Evolutionary conservation across 768 basidiomycete genomes (phyloP), one percentile per base, ranked within the genome.

Genomic region (Suillus subluteus): DNA sequence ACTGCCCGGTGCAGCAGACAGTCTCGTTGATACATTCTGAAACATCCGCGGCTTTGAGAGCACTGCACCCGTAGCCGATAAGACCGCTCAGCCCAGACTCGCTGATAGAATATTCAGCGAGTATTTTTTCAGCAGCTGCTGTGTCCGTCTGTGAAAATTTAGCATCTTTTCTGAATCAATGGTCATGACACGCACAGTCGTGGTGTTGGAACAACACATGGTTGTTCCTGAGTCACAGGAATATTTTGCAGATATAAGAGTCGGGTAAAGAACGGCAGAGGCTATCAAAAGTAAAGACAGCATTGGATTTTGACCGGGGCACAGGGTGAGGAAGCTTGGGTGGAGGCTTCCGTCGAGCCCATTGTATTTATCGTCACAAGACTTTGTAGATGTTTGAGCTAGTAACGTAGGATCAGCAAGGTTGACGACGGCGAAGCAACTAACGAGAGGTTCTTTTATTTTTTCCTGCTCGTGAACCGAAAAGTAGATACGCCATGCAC

Each of bases 321-420:
- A 11, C 18, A 21, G 21, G 21, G 55, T 56, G 32, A 56, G 32
- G 18, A 35, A 55, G 11, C 6, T 3, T 35, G 18, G 6, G n/a
- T 37, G 35, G 56, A 58, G 35, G 50, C 56, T 37, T 35, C n/a
- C n/a, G 21, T 8, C 21, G 35, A 58, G 21, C 35, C 6, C 6
- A 12, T 8, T 37, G 12, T 58, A 26, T 58, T n/a, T 58, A 58
- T 58, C 12, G n/a, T 35, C n/a, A 37, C 35, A n/a, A 35, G 35
- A 35, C 13, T n/a, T 58, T 58, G 35, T 58, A 58, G 11, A 58
- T n/a, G 56, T 58, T 58, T n/a, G 35, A 58, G 6, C 6, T 58
- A 26, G 26, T 26, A 35, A 37, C 23, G 32, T 58, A 21, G n/a
- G 56, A 58, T 58, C 11, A 15, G 37, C 35, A 11, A 35, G 3